phyloP scores from a whole-genome alignment of 2,329 filamentous ascomycete genomes.

The Fusarium xyrophilum region DNA sequence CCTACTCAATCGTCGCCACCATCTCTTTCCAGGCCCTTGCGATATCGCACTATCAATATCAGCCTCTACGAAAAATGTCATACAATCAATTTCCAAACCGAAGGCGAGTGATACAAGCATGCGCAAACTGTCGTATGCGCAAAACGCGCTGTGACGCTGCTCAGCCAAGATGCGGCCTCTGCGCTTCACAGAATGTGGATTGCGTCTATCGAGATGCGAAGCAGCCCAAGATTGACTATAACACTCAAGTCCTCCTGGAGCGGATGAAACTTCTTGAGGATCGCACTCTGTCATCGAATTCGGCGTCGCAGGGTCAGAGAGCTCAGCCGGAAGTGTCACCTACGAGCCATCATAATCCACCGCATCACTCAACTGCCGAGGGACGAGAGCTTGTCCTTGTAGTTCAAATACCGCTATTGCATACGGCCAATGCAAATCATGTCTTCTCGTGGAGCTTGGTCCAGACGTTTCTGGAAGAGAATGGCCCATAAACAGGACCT shows the following conservation, averaged over 20 bases:
- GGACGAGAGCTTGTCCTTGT: neutral
- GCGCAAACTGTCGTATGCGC: conserved; percentile 42
- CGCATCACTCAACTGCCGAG: neutral
- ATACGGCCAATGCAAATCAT: conserved; percentile 30
- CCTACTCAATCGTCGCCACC: neutral
- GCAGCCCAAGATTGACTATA: conserved; percentile 41
- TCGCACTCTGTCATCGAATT: conserved; percentile 13
- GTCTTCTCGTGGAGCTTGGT: conserved; percentile 20
- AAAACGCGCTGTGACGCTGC: conserved; percentile 44
- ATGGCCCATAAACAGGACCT: neutral
- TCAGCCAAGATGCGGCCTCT: conserved; percentile 41
- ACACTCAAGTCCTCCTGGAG: conserved; percentile 41
- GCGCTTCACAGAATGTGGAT: conserved; percentile 40
- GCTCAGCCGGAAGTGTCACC: fast-evolving
- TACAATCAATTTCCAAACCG: conserved; percentile 15
- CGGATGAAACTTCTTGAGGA: conserved; percentile 44
- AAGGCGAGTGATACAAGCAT: conserved; percentile 37
- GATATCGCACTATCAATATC: neutral
- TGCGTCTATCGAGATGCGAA: conserved; percentile 43
- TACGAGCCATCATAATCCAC: neutral
- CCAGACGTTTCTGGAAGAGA: neutral
- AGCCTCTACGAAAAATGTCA: neutral
- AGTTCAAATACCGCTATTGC: conserved; percentile 16
- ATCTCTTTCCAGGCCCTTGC: neutral
- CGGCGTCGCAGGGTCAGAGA: fast-evolving